Evolutionary conservation across 208 protist species (phyloP).

Genomic region (Leishmania braziliensis): DNA sequence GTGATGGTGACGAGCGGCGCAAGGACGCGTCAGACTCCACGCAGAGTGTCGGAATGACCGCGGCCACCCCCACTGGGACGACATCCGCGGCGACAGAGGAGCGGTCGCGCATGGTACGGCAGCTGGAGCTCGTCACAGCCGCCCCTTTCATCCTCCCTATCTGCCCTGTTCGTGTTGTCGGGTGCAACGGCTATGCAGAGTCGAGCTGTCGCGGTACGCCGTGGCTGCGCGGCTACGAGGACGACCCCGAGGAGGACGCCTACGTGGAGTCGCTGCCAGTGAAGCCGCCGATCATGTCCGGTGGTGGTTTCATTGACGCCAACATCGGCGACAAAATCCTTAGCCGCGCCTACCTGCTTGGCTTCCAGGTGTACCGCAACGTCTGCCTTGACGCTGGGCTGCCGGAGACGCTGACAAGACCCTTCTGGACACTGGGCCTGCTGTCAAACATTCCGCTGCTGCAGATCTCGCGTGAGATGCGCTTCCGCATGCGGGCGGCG

Average conservation of each 20-base stretch:
- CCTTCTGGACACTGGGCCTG: constrained; percentile 39
- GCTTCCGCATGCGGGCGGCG: constrained; percentile 47
- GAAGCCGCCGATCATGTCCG: constrained; percentile 49
- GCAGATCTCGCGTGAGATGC: constrained; percentile 53
- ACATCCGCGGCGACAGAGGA: constrained; percentile 6
- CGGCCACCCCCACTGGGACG: constrained; percentile 6
- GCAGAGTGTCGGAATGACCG: neutral
- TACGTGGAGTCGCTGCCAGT: constrained; percentile 50
- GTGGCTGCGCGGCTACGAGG: constrained; percentile 57
- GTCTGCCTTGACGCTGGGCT: constrained; percentile 49
- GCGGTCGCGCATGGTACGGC: constrained; percentile 25
- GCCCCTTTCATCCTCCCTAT: constrained; percentile 45
- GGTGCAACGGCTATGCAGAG: constrained; percentile 43
- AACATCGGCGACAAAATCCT: constrained; percentile 51
- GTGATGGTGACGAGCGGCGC: neutral
- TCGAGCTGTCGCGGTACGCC: constrained; percentile 50
- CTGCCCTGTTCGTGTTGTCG: constrained; percentile 54
- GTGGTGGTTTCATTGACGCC: constrained; percentile 45
- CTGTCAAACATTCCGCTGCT: constrained; percentile 53
- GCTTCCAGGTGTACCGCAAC: constrained; percentile 43
- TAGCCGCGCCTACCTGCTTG: constrained; percentile 41
- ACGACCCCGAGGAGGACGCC: constrained; percentile 52
- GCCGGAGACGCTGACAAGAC: constrained; percentile 45
- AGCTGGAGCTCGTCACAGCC: constrained; percentile 31
- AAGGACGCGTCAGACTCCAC: neutral